These are phyloP conservation scores for Crithidia thermophila DNA, from an alignment of 208 protist genomes.

Conservation along the genomic window DNA sequence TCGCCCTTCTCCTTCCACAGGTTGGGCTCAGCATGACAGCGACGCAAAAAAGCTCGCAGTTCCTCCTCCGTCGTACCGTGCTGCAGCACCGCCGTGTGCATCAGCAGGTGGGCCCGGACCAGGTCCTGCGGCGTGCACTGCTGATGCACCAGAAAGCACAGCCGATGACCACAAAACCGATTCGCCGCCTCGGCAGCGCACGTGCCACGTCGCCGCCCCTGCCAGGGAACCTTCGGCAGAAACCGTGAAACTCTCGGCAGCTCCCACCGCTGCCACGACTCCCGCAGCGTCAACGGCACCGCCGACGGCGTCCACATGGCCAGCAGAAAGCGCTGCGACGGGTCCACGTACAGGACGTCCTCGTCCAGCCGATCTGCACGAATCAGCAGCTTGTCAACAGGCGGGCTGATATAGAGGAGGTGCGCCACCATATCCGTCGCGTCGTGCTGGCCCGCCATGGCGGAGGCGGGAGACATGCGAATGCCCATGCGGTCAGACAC, in stretches of 20 bases:
- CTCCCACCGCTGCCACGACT: slow-evolving; percentile 56
- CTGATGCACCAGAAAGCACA: slow-evolving; percentile 69
- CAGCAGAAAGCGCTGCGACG: slow-evolving; percentile 54
- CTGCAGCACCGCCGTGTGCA: slow-evolving; percentile 68
- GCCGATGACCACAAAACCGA: slow-evolving; percentile 35
- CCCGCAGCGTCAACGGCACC: slow-evolving; percentile 43
- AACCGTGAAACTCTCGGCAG: slow-evolving; percentile 20
- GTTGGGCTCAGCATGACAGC: slow-evolving; percentile 48
- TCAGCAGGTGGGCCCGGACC: slow-evolving; percentile 65
- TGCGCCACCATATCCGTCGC: slow-evolving; percentile 21
- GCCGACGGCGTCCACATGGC: slow-evolving; percentile 57
- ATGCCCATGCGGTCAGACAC: slow-evolving; percentile 63
- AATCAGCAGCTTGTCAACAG: slow-evolving; percentile 61
- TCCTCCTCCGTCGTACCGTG: slow-evolving; percentile 39
- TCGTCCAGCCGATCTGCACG: slow-evolving; percentile 45
- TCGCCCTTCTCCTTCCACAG: slow-evolving; percentile 31
- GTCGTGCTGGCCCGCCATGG: slow-evolving; percentile 11
- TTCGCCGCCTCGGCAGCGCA: slow-evolving; percentile 5
- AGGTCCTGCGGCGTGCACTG: slow-evolving; percentile 59
- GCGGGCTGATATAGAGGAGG: slow-evolving; percentile 71
- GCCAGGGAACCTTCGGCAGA: slow-evolving; percentile 11
- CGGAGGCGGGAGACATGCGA: slow-evolving; percentile 41
- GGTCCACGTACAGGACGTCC: slow-evolving; percentile 71
- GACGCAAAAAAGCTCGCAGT: slow-evolving; percentile 56
- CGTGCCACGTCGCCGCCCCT: neutral